Evolutionary conservation across 23 red algal species (phyloP).

Genomic region (Gracilariopsis chorda): DNA sequence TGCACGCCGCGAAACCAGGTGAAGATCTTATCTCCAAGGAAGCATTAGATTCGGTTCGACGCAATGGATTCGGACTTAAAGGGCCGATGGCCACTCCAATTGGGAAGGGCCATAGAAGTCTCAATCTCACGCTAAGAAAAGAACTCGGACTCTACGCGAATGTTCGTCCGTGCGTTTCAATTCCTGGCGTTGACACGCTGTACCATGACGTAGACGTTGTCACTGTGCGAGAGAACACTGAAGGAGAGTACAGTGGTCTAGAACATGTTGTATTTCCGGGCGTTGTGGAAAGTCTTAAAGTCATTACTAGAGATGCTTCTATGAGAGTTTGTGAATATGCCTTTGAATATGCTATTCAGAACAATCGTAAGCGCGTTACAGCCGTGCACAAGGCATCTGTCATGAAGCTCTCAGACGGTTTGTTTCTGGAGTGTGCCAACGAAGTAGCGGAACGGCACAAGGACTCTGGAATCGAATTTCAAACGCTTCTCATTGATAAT

Average conservation of each 20-base stretch:
- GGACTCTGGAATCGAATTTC: slow-evolving; percentile 56
- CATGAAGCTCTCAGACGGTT: slow-evolving; percentile 91
- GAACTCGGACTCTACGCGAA: slow-evolving; percentile 95
- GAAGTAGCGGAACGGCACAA: slow-evolving; percentile 67
- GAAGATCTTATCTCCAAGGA: slow-evolving; percentile 75
- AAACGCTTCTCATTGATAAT: slow-evolving; percentile 85
- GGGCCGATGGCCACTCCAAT: slow-evolving; percentile 97
- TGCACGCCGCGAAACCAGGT: slow-evolving; percentile 67
- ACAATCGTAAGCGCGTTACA: slow-evolving; percentile 86
- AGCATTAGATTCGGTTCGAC: slow-evolving; percentile 81
- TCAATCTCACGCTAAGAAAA: slow-evolving; percentile 93
- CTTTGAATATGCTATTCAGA: slow-evolving; percentile 90
- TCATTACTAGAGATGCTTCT: slow-evolving; percentile 83
- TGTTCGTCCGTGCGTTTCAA: slow-evolving; percentile 81
- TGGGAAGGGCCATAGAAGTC: slow-evolving; percentile 88
- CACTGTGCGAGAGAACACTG: slow-evolving; percentile 97
- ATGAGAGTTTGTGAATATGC: slow-evolving; percentile 92
- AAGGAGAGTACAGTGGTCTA: slow-evolving; percentile 97
- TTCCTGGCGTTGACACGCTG: slow-evolving; percentile 93
- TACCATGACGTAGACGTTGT: slow-evolving; percentile 96
- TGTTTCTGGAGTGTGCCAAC: slow-evolving; percentile 89
- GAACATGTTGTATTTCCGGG: slow-evolving; percentile 91
- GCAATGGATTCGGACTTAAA: slow-evolving; percentile 93
- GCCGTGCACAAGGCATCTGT: slow-evolving; percentile 98
- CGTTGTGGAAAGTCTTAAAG: slow-evolving; percentile 98